phyloP scores from a whole-genome alignment of 2,329 filamentous ascomycete genomes.

The Hymenoscyphus occultus region DNA sequence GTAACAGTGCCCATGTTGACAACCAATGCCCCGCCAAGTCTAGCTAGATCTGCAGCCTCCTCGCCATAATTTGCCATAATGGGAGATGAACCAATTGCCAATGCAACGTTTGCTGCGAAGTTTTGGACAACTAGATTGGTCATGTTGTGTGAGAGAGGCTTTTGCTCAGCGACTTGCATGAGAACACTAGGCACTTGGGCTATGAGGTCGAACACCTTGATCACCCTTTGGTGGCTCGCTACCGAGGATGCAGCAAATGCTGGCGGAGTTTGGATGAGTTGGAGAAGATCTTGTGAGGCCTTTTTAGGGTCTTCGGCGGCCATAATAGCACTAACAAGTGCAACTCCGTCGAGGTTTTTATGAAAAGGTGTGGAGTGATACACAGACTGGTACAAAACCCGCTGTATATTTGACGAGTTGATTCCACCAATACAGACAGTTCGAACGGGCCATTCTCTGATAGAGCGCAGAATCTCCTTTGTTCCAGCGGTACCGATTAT shows the following conservation, averaged over 20 bases:
- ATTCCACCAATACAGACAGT: slow-evolving; percentile 89
- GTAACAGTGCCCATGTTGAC: slow-evolving; percentile 95
- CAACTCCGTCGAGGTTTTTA: slow-evolving; percentile 74
- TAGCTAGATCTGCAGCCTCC: slow-evolving; percentile 78
- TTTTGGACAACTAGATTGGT: slow-evolving; percentile 96
- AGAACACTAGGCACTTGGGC: slow-evolving; percentile 46
- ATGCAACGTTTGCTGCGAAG: slow-evolving; percentile 85
- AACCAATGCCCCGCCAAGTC: slow-evolving; percentile 73
- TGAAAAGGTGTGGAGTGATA: slow-evolving; percentile 46
- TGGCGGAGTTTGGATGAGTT: slow-evolving; percentile 46
- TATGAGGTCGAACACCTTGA: slow-evolving; percentile 28
- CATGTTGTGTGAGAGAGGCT: slow-evolving; percentile 91
- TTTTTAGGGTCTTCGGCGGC: slow-evolving; percentile 64
- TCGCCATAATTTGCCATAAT: slow-evolving; percentile 90
- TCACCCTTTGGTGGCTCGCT: slow-evolving; percentile 19
- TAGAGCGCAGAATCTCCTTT: slow-evolving; percentile 59
- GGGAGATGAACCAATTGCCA: slow-evolving; percentile 80
- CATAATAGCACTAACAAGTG: slow-evolving; percentile 87
- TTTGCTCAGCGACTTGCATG: slow-evolving; percentile 55
- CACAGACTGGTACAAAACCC: slow-evolving; percentile 68
- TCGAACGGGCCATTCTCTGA: slow-evolving; percentile 49
- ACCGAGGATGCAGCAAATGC: slow-evolving; percentile 27
- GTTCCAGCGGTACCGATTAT: slow-evolving; percentile 74
- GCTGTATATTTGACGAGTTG: slow-evolving; percentile 70
- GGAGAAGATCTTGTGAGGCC: slow-evolving; percentile 57